A percentile compares a stretch with the other conserved stretches of the same genome.
Evolutionary conservation across 2,329 filamentous ascomycete species (phyloP).

Genomic region (Fusarium poae): DNA sequence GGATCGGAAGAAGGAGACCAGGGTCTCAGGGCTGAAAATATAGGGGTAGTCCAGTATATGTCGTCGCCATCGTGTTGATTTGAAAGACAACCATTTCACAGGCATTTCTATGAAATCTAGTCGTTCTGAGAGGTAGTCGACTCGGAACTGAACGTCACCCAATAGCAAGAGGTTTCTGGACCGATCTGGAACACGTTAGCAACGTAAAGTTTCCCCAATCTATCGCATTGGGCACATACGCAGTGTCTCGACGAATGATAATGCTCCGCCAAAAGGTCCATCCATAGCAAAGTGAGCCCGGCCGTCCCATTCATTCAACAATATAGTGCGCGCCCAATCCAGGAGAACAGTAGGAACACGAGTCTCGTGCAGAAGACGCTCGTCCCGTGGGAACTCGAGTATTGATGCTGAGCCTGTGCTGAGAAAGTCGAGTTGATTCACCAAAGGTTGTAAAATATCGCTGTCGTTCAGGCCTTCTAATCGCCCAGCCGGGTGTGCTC

Average conservation of each 20-base stretch:
- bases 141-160: slow-evolving; percentile 76
- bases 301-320: slow-evolving; percentile 86
- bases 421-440: slow-evolving; percentile 67
- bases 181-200: slow-evolving; percentile 62
- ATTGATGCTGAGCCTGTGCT: slow-evolving; percentile 60
- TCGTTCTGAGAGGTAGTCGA: slow-evolving; percentile 80
- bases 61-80: slow-evolving; percentile 70
- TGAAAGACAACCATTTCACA: slow-evolving; percentile 75
- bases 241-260: slow-evolving; percentile 79
- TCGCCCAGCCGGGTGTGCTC: slow-evolving; percentile 55
- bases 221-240: slow-evolving; percentile 64
- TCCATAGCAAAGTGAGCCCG: slow-evolving; percentile 76
- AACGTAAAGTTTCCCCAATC: neutral
- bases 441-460: slow-evolving; percentile 63
- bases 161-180: slow-evolving; percentile 74
- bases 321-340: slow-evolving; percentile 80
- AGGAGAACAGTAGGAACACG: slow-evolving; percentile 69
- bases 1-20: slow-evolving; percentile 87
- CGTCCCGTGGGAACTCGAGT: slow-evolving; percentile 63
- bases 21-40: slow-evolving; percentile 77
- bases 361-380: slow-evolving; percentile 68
- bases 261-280: slow-evolving; percentile 79
- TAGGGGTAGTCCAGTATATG: slow-evolving; percentile 87
- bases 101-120: slow-evolving; percentile 82
- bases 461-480: slow-evolving; percentile 52